phyloP scores from a whole-genome alignment of 768 basidiomycete species.

The Amanita fuliginea region DNA sequence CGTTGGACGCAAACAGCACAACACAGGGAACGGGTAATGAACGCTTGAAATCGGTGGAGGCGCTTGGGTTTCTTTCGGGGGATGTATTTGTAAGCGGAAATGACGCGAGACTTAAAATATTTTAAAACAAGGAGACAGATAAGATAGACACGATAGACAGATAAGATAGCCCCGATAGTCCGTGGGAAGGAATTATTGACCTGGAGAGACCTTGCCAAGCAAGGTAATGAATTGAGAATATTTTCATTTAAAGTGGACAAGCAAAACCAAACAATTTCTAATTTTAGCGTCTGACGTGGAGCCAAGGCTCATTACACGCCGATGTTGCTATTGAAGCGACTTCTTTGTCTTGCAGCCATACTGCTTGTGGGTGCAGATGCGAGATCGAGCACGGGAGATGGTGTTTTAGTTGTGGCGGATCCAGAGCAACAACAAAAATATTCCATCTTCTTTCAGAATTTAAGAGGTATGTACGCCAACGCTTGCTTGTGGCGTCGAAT shows the following conservation, averaged over 20 bases:
- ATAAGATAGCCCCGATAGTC: too few relatives aligned
- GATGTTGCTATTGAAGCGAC: slow-evolving; percentile 28
- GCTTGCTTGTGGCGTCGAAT: neutral
- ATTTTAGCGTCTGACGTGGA: slow-evolving; percentile 1
- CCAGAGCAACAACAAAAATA: slow-evolving; percentile 60
- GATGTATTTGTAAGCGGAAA: too few relatives aligned
- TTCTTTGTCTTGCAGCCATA: slow-evolving; percentile 22
- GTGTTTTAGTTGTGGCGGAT: slow-evolving; percentile 80
- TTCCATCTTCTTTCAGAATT: slow-evolving; percentile 70
- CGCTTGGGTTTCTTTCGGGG: too few relatives aligned
- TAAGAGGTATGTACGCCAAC: slow-evolving; percentile 43
- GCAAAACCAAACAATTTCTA: slow-evolving; percentile 2
- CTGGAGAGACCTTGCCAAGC: too few relatives aligned
- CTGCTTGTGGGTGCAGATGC: slow-evolving; percentile 29
- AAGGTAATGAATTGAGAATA: too few relatives aligned
- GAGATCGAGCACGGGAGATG: slow-evolving; percentile 71
- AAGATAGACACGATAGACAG: too few relatives aligned
- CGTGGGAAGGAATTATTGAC: too few relatives aligned
- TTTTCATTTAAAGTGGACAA: neutral
- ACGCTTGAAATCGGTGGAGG: too few relatives aligned
- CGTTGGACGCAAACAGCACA: too few relatives aligned
- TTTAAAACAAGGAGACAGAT: too few relatives aligned
- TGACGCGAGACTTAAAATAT: too few relatives aligned
- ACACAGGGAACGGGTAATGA: too few relatives aligned
- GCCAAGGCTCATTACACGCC: slow-evolving; percentile 6